Base-by-base conservation (phyloP, 2,329 filamentous ascomycete genomes). In the Didymella pinodella region DNA sequence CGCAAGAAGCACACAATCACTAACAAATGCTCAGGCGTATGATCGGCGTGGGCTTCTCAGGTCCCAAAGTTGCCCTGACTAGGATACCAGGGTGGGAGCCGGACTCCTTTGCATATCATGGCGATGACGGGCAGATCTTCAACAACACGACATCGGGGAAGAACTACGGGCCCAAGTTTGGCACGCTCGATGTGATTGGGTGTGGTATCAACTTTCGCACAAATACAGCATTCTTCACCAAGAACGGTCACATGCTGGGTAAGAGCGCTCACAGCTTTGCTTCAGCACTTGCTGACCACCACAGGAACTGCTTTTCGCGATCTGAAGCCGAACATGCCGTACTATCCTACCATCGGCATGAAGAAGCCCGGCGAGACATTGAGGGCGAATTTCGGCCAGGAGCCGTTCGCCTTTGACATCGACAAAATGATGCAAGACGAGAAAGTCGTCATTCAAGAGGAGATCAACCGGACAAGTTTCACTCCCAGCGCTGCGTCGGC, bases 391-490 rank as follows among this genome's bases (percentile, higher is more conserved):
- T 88, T 89, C 72, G 87, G 87, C 32, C 85, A 86, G 76, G 85
- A 84, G 52, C 90, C 90, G 3, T 98, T 98, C 76, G 84, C 92
- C 44, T 99, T 90, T 78, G 91, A 97, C 75, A 98, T 99, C 67
- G 92, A 97, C 76, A 85, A 86, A 59, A 86, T 95, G 83, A 89
- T 97, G 31, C 65, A 74, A 56, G 66, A 67, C 12, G 73, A 77
- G 49, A 76, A 76, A 61, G 65, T 67, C 43, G 58, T 64, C n/a
- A 76, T 76, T 63, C 70, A 75, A 43, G 63, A 65, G 2, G 73
- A 77, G 20, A 76, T 76, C 32, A 64, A 68, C 12, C 62, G 57
- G 28, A 62, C 65, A 11, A 72, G 62, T 16, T 61, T 61, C 5
- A 38, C 59, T 16, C 57, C 59, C 25, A 64, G 62, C 31, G 65